Conservation (phyloP, 179 eudicot species). For the Dionaea muscipula region DNA sequence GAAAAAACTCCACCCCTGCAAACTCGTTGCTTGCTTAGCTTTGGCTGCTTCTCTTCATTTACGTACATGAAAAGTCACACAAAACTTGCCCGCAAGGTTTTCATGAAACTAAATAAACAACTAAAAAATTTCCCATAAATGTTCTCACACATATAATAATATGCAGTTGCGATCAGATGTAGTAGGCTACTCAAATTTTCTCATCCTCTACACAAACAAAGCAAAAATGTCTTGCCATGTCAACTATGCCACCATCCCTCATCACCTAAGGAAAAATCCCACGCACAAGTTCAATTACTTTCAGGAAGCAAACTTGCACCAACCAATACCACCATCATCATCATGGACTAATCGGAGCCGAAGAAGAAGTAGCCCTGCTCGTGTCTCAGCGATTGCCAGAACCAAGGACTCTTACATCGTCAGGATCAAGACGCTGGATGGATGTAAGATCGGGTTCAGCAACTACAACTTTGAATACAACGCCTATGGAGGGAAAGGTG, state of each 20-base stretch:
- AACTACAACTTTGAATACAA: constrained; percentile 46
- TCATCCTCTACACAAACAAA: too few species aligned
- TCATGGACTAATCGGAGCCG: neutral
- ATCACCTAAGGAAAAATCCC: too few species aligned
- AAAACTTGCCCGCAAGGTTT: neutral
- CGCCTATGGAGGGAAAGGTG: constrained; percentile 42
- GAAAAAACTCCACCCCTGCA: too few species aligned
- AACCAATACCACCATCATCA: too few species aligned
- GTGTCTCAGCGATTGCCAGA: neutral
- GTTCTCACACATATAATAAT: too few species aligned
- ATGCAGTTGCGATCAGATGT: too few species aligned
- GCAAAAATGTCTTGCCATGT: too few species aligned
- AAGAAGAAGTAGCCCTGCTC: neutral
- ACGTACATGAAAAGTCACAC: neutral
- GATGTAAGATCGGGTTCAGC: constrained; percentile 45
- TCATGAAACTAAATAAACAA: neutral
- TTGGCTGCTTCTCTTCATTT: neutral
- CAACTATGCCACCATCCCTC: too few species aligned
- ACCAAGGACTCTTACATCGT: constrained; percentile 8
- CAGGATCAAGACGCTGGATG: constrained; percentile 36
- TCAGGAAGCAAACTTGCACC: too few species aligned
- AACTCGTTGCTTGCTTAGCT: neutral
- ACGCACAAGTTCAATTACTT: too few species aligned
- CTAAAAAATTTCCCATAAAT: too few species aligned
- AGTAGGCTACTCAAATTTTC: too few species aligned